Evolutionary conservation across 2,329 filamentous ascomycete genomes (phyloP), one percentile per base, ranked within the genome.

Genomic region (Talaromyces sp.): DNA sequence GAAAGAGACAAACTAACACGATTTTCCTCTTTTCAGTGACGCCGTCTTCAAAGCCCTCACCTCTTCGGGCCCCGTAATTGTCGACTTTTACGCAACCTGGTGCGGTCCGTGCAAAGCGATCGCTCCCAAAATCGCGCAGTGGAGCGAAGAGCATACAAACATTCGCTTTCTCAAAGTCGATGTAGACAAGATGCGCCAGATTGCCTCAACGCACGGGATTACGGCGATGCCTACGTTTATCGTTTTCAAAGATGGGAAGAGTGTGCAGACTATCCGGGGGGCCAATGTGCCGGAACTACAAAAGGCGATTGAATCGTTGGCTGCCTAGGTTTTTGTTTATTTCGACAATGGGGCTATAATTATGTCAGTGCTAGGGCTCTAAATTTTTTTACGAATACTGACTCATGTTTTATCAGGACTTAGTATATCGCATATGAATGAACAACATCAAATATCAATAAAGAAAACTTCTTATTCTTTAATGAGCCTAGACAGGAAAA

Each of bases 21-120:
- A 43, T 21, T 57, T 6, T 11, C 54, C 1, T 14, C 2, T 31
- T 6, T 53, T 4, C 19, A 58, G 60, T 21, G 50, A 62, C 32
- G 41, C 56, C 51, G 53, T 54, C 10, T 79, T 86, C 65, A 75
- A 77, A 41, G 83, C 83, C 58, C 57, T 69, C 61, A 74, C 76
- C 59, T 76, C 80, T 60, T 73, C 81, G 64, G 74, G 72, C 27
- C 78, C 91, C 64, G 75, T 79, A 58, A 74, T 82, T 59, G 75
- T 80, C 67, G 80, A 83, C 81, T 79, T 97, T 82, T 93, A 90
- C 69, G 91, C 92, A 68, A 88, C 91, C 70, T 94, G 89, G 88
- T 96, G 90, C 71, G 87, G 80, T 41, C 89, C 91, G 69, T 96
- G 92, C 83, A 89, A 91, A 68, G 82, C 85, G 64, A 92, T 97